Conservation (phyloP, 345 rosid genomes). For the Linum usitatissimum region DNA sequence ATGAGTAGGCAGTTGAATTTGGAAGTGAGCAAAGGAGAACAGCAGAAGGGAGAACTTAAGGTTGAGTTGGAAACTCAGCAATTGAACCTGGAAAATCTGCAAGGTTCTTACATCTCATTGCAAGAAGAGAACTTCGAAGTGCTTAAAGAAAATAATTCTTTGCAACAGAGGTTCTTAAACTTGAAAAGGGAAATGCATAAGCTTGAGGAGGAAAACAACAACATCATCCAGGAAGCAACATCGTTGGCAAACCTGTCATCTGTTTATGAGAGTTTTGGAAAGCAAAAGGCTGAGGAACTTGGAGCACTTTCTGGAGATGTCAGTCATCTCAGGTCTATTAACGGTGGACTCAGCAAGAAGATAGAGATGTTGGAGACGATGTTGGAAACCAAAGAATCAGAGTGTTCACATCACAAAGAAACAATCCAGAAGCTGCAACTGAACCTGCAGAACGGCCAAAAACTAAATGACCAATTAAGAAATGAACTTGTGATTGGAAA, state of each 20-base stretch:
- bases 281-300: slow-evolving; percentile 44
- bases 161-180: slow-evolving; percentile 35
- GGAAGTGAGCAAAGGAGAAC: slow-evolving; percentile 34
- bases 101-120: slow-evolving; percentile 36
- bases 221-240: slow-evolving; percentile 39
- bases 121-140: slow-evolving; percentile 40
- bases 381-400: slow-evolving; percentile 39
- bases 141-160: slow-evolving; percentile 32
- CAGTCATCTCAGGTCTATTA: slow-evolving; percentile 24
- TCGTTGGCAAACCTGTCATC: slow-evolving; percentile 35
- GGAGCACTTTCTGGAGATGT: slow-evolving; percentile 37
- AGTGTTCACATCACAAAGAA: slow-evolving; percentile 29
- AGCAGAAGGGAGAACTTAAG: slow-evolving; percentile 30
- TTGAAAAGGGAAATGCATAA: slow-evolving; percentile 33
- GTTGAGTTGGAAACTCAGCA: slow-evolving; percentile 32
- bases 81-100: slow-evolving; percentile 33
- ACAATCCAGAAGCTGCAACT: slow-evolving; percentile 39
- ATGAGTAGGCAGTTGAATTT: slow-evolving; percentile 45
- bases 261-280: slow-evolving; percentile 41
- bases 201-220: slow-evolving; percentile 52
- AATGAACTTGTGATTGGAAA: slow-evolving; percentile 38
- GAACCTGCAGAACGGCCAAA: slow-evolving; percentile 45
- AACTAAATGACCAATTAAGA: slow-evolving; percentile 47
- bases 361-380: slow-evolving; percentile 34
- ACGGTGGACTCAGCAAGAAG: slow-evolving; percentile 36